Evolutionary conservation across 306 rosid genomes (phyloP).

Genomic region (Glycine tomentella): DNA sequence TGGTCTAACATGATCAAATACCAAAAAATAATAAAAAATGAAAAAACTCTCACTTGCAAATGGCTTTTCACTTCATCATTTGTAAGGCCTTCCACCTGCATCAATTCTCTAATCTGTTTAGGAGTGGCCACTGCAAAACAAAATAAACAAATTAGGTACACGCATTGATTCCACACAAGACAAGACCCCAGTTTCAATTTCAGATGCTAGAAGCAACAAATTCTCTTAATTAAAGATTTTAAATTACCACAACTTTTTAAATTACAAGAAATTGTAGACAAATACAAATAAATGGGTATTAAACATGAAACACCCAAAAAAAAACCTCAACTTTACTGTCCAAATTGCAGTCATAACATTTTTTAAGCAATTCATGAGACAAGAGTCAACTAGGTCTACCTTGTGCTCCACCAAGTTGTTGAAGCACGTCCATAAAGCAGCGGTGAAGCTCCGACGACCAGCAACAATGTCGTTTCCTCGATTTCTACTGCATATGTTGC

Average conservation of each 20-base stretch:
- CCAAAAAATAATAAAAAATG: no score
- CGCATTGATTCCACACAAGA: neutral
- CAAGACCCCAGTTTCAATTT: constrained; percentile 23
- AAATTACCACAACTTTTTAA: no score
- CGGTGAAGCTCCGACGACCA: constrained; percentile 93
- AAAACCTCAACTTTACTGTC: no score
- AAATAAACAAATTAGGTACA: constrained; percentile 41
- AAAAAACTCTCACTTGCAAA: constrained; percentile 65
- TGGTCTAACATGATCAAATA: neutral
- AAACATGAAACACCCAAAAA: no score
- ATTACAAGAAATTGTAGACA: no score
- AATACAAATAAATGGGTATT: no score
- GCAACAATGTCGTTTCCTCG: constrained; percentile 81
- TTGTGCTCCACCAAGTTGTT: constrained; percentile 87
- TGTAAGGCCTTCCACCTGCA: constrained; percentile 87
- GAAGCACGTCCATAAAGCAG: constrained; percentile 75
- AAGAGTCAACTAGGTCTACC: constrained; percentile 49
- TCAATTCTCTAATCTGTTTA: constrained; percentile 83
- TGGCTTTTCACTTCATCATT: constrained; percentile 98
- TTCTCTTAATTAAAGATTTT: neutral
- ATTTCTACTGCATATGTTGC: constrained; percentile 51
- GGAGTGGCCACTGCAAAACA: constrained; percentile 72
- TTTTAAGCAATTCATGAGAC: no score
- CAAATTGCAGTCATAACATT: no score
- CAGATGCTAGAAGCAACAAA: neutral